phyloP scores from a whole-genome alignment of 108 stramenopile genomes.

The Discostella stelligeroides region DNA sequence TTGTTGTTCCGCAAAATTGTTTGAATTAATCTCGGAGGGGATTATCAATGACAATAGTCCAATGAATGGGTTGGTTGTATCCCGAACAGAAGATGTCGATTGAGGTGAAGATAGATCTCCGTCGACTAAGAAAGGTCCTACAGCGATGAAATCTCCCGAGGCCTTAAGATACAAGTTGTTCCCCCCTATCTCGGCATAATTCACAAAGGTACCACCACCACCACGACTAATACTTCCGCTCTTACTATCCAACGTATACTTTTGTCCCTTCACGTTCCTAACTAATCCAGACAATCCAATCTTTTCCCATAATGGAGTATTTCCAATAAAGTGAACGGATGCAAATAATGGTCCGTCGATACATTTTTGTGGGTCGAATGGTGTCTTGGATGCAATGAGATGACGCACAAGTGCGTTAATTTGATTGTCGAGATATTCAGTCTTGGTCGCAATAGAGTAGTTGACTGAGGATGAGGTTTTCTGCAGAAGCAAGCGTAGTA shows the following conservation, averaged over 20 bases:
- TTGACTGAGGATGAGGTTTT: constrained; percentile 7
- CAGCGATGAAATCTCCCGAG: constrained; percentile 17
- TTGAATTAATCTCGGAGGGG: constrained; percentile 18
- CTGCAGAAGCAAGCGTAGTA: constrained; percentile 13
- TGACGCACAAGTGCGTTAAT: constrained; percentile 30
- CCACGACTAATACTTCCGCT: too few relatives aligned
- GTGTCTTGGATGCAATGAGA: constrained; percentile 31
- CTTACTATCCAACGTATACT: constrained; percentile 22
- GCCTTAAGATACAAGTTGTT: constrained; percentile 40
- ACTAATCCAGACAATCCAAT: constrained; percentile 19
- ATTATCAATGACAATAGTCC: too few relatives aligned
- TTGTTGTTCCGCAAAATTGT: background rate
- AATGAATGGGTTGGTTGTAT: too few relatives aligned
- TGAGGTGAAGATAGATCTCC: background rate
- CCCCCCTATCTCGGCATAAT: constrained; percentile 48
- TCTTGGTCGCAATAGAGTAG: background rate
- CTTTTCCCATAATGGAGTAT: constrained; percentile 45
- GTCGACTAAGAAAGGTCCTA: constrained; percentile 9
- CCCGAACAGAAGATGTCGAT: background rate
- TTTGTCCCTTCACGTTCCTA: constrained; percentile 44
- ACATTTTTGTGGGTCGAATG: constrained; percentile 26
- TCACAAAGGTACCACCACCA: constrained; percentile 29
- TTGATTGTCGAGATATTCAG: constrained; percentile 8
- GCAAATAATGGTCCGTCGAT: constrained; percentile 41
- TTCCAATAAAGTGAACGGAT: constrained; percentile 38